Conservation (phyloP, 164 flowering plant genomes). For the Magnolia changhungtana region DNA sequence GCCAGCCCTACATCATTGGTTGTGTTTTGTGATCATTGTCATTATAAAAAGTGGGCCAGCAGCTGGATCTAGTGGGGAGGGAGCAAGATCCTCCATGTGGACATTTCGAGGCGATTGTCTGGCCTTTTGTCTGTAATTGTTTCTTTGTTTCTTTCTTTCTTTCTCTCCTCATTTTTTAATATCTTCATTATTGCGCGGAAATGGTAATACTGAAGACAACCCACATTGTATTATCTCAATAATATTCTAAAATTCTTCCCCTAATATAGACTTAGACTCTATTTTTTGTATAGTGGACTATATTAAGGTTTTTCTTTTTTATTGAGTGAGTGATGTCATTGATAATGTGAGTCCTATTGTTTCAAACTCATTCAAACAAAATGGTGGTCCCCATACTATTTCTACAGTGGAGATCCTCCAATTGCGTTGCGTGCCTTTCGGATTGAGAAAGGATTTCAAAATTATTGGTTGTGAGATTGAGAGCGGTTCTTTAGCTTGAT, state of each 20-base stretch:
- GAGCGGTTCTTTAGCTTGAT: background rate
- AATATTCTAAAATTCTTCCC: no score
- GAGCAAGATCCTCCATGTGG: conserved; percentile 28
- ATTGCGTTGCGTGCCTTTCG: no score
- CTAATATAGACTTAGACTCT: no score
- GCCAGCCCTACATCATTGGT: conserved; percentile 25
- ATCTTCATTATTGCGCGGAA: background rate
- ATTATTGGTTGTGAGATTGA: background rate
- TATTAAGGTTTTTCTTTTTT: no score
- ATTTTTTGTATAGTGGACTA: no score
- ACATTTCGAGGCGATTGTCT: conserved; percentile 28
- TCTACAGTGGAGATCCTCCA: background rate
- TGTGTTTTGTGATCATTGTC: conserved; percentile 14
- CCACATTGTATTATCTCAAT: no score
- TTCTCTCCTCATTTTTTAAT: background rate
- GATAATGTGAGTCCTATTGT: background rate
- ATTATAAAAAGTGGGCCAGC: background rate
- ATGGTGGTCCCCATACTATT: background rate
- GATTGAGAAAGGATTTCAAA: background rate
- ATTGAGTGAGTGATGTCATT: background rate
- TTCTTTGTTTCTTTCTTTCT: conserved; percentile 4
- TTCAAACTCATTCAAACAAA: background rate
- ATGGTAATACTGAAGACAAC: background rate
- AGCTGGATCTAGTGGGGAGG: conserved; percentile 14
- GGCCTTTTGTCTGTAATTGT: conserved; percentile 33